Evolutionary conservation across 2,329 filamentous ascomycete species (phyloP), one percentile per base, ranked within the genome.

Genomic region (Beauveria sp.): DNA sequence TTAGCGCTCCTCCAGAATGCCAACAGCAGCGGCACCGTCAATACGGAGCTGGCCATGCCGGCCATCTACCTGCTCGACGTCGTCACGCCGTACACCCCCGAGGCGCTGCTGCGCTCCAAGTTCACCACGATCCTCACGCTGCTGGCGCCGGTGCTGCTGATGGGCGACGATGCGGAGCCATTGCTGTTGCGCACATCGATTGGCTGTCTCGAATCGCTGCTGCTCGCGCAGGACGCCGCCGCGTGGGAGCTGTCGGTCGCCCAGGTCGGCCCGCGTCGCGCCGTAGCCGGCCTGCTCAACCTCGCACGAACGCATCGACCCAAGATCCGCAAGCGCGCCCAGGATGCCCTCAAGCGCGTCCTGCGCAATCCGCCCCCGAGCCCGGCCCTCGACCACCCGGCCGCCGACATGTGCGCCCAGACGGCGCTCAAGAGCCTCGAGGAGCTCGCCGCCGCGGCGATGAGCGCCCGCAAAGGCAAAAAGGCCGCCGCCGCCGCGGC

Each of bases 31-130:
- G 88, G 85, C 56, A 84, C 85, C 59, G 79, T 89, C 60, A 93
- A 93, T 72, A 90, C 90, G 72, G 91, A 96, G 65, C 80, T 96
- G 63, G 89, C 90, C 37, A 86, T 89, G 24, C 90, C 93, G 3
- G 89, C 96, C 66, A 89, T 99, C 67, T 99, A 99, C 75, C 87
- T 99, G 18, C 91, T 99, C 78, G 93, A 99, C 75, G 80, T 96
- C 66, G 85, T 97, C 67, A 94, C 92, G 18, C 89, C 90, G 62
- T 90, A 87, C 76, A 87, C 92, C 64, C 91, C 94, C 59, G 84
- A 90, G 64, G 85, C 92, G 63, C 86, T 99, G 63, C 88, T 99
- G 61, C 90, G 92, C 70, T 89, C 91, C 66, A 97, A 97, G 75
- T 99, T 99, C 78, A 89, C 90, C 30, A 90, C 96, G 74, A 97